Evolutionary conservation across 768 basidiomycete genomes (phyloP).

Genomic region (Podaxis sp.): DNA sequence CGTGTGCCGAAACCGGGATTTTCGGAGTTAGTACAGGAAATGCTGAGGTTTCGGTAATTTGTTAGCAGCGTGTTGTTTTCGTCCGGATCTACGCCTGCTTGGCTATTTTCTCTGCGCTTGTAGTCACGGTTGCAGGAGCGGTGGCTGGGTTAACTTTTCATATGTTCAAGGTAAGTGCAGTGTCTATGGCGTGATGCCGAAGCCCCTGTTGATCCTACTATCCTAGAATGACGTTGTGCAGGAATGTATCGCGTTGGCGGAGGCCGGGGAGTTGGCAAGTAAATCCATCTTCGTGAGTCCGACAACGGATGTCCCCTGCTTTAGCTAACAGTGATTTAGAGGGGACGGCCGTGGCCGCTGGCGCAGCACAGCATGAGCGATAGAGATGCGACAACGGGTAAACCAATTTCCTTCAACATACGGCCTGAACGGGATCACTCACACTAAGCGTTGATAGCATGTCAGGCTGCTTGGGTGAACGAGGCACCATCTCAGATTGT

Average conservation of each 20-base stretch:
- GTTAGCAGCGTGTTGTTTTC: constrained; percentile 27
- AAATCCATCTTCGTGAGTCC: constrained; percentile 37
- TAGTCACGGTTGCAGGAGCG: constrained; percentile 35
- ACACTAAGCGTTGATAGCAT: constrained; percentile 25
- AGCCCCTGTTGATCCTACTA: background rate
- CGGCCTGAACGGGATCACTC: background rate
- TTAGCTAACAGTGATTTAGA: constrained; percentile 19
- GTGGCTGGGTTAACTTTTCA: constrained; percentile 37
- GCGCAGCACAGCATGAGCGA: background rate
- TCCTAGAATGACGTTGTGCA: constrained; percentile 35
- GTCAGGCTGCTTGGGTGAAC: constrained; percentile 35
- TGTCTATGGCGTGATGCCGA: background rate
- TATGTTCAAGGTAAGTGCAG: constrained; percentile 31
- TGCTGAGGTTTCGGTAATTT: background rate
- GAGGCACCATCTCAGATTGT: constrained; percentile 36
- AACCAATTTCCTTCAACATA: background rate
- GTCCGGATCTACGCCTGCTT: constrained; percentile 28
- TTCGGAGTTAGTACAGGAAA: constrained; percentile 11
- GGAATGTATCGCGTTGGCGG: constrained; percentile 34
- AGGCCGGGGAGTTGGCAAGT: constrained; percentile 30
- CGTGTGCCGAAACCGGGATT: background rate
- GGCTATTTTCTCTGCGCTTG: constrained; percentile 33
- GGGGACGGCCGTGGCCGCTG: constrained; percentile 31
- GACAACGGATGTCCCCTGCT: background rate
- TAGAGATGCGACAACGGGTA: background rate